Base-by-base conservation (phyloP, 176 grass and related monocot genomes). In the Hsuehochloa calcarea region DNA sequence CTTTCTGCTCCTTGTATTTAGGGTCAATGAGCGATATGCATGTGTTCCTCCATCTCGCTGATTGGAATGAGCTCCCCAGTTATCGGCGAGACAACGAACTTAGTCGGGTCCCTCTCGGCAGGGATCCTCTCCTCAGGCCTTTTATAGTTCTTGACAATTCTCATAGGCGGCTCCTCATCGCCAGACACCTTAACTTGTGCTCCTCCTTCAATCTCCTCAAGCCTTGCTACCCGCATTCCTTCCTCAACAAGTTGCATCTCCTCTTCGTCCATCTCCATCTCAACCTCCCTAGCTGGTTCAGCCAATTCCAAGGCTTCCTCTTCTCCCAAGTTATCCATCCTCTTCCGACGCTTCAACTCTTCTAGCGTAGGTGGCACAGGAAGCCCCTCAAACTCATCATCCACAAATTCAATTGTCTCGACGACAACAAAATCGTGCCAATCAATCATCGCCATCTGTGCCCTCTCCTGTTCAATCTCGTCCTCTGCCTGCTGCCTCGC, bases 111-210 rank as follows among this genome's bases (percentile, higher is more conserved):
- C 80, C 91, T 86, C 80, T 99, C 93, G 0, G 79, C 80, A 63
- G 88, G 88, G 10, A 92, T 84, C 84, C 93, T 91, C 78, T 99
- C 93, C 75, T 99, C 96, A 23, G 96, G 93, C 65, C 93, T 86
- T 78, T 96, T 99, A 47, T 94, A 99, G 82, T 99, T 99, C 84
- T 99, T 96, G 82, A 96, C 96, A 90, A 99, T 99, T 62, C 96
- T 84, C 91, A 96, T 95, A 73, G 96, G 93, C 16, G 81, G 74
- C 38, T 95, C 93, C 35, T 95, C 91, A 82, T 99, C 93, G 23
- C 82, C 72, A 69, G 72, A 52, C 10, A 85, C 26, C 52, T 78
- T 90, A 86, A 84, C 86, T 15, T 83, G 86, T 3, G 69, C 79
- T 14, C 61, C 86, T 74, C 62, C 77, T 52, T 87, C 89, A 16